These are phyloP conservation scores for Striga hermonthica DNA, from an alignment of 305 asterid genomes.

Conservation along the genomic window DNA sequence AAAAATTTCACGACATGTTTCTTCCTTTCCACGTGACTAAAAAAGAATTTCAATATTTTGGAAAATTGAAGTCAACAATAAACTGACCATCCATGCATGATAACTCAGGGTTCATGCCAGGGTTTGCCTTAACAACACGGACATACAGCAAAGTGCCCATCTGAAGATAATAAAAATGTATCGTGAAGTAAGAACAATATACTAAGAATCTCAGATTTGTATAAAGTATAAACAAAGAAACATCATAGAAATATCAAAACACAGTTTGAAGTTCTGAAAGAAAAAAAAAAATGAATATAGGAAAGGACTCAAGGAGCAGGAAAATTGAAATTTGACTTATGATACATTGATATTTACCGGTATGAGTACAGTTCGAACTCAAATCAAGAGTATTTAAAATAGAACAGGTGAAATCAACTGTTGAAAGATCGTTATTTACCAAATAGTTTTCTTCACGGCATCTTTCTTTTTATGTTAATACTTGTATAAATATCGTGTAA, in stretches of 20 bases:
- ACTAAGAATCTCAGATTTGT: slow-evolving; percentile 20
- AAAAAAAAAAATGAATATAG: too few species aligned
- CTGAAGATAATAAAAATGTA: slow-evolving; percentile 44
- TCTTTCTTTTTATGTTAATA: too few species aligned
- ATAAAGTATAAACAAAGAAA: slow-evolving; percentile 14
- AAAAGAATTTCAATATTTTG: slow-evolving; percentile 13
- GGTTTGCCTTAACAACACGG: slow-evolving; percentile 82
- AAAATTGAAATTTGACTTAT: too few species aligned
- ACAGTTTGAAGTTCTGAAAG: slow-evolving; percentile 13
- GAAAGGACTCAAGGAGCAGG: too few species aligned
- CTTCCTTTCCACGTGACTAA: slow-evolving; percentile 3
- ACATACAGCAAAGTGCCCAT: slow-evolving; percentile 78
- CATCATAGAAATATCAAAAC: background rate
- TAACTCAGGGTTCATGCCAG: slow-evolving; percentile 91
- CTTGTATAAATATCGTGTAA: too few species aligned
- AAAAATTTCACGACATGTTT: slow-evolving; percentile 20
- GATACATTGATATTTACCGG: too few species aligned
- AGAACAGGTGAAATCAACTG: too few species aligned
- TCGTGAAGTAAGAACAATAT: slow-evolving; percentile 22
- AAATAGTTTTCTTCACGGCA: too few species aligned
- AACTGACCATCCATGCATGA: slow-evolving; percentile 95
- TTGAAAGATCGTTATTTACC: too few species aligned
- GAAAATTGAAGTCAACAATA: slow-evolving; percentile 8
- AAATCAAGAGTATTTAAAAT: too few species aligned
- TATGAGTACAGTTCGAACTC: too few species aligned